Conservation (phyloP, 495 filamentous ascomycete genomes). For the Neurospora sp. region DNA sequence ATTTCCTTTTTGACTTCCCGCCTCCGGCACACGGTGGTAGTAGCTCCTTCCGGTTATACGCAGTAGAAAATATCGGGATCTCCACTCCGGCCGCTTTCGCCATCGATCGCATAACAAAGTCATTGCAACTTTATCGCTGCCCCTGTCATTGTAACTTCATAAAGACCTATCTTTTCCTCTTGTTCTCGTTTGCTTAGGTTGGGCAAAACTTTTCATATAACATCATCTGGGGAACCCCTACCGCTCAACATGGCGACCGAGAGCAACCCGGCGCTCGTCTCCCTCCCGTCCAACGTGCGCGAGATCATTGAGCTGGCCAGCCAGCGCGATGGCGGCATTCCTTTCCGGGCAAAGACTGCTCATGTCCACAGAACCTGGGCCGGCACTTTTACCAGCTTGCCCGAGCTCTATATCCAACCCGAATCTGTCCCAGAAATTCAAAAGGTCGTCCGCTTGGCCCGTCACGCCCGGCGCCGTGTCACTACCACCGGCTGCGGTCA, state of each 20-base stretch:
- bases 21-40: not conserved
- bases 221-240: not conserved
- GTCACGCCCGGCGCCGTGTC: conserved; percentile 67
- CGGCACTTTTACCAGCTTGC: conserved; percentile 74
- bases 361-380: conserved; percentile 95
- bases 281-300: conserved; percentile 13
- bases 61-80: not conserved
- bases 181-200: not conserved
- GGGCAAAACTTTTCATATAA: not conserved
- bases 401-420: conserved; percentile 84
- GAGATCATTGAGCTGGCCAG: conserved; percentile 10
- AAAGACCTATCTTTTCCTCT: not conserved
- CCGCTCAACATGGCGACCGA: conserved; percentile 9
- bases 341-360: conserved; percentile 62
- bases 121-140: not conserved
- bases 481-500: conserved; percentile 78
- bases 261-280: not conserved
- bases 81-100: not conserved
- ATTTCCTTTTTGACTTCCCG: not conserved
- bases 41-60: not conserved
- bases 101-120: not conserved
- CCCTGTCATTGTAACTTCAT: not conserved
- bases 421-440: conserved; percentile 68
- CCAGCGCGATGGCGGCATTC: conserved; percentile 32
- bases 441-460: conserved; percentile 72